Conservation (phyloP, 306 rosid species). For the Cucumis hystrix region DNA sequence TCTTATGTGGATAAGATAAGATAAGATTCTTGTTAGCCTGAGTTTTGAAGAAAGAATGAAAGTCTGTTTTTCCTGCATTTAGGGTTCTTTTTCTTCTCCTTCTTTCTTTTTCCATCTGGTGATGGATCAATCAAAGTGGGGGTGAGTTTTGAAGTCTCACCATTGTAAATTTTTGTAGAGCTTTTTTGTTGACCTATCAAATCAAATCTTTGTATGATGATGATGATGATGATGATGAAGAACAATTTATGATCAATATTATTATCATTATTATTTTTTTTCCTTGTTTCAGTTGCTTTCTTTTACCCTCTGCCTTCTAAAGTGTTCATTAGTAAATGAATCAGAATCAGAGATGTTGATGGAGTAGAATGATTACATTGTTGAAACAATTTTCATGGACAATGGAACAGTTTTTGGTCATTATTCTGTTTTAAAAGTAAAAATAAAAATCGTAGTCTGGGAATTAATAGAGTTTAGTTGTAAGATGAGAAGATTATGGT, state of each 20-base stretch:
- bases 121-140: not conserved
- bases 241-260: not conserved
- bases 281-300: not conserved
- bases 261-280: not conserved
- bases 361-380: not conserved
- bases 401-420: not conserved
- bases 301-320: not conserved
- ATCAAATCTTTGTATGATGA: not conserved
- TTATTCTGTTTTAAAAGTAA: no score
- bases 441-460: not conserved
- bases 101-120: not conserved
- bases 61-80: not conserved
- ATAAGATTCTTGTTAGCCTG: conserved; percentile 1
- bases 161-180: conserved; percentile 9
- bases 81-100: not conserved
- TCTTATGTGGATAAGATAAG: not conserved
- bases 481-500: not conserved
- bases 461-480: not conserved
- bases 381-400: not conserved
- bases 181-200: not conserved
- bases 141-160: not conserved
- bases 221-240: conserved; percentile 1
- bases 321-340: not conserved
- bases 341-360: not conserved
- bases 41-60: not conserved